Percentiles rank a stretch among this genome's conserved stretches.
phyloP scores from a whole-genome alignment of 495 filamentous ascomycete genomes.

The Cairneyella variabilis region DNA sequence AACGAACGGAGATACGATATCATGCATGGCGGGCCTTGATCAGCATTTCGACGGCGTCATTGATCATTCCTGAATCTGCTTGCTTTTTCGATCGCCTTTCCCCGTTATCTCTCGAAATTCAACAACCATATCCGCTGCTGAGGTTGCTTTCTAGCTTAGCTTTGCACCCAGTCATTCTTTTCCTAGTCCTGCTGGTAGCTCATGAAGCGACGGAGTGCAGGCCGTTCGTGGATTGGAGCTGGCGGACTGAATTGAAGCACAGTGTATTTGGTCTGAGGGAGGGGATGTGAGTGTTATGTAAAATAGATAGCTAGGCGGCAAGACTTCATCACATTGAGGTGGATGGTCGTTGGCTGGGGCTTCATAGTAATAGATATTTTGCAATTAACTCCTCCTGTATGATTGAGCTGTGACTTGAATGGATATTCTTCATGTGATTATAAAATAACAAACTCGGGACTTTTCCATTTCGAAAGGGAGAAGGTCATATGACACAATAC shows the following conservation, averaged over 20 bases:
- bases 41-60: constrained; percentile 49
- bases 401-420: not conserved
- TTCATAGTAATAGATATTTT: constrained; percentile 10
- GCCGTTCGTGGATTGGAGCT: not conserved
- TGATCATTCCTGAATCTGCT: constrained; percentile 7
- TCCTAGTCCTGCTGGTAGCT: too few relatives aligned
- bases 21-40: constrained; percentile 27
- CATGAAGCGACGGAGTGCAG: not conserved
- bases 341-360: not conserved
- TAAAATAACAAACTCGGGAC: too few relatives aligned
- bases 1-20: too few relatives aligned
- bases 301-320: constrained; percentile 21
- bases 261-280: constrained; percentile 1
- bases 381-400: not conserved
- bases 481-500: not conserved
- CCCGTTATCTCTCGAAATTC: not conserved
- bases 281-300: constrained; percentile 10
- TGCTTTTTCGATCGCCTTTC: constrained; percentile 20
- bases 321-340: constrained; percentile 12
- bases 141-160: too few relatives aligned
- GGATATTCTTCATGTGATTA: too few relatives aligned
- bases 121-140: not conserved
- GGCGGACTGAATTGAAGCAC: not conserved
- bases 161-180: too few relatives aligned
- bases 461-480: too few relatives aligned